phyloP scores from a whole-genome alignment of 2,329 filamentous ascomycete species.

The Lachnellula arida region DNA sequence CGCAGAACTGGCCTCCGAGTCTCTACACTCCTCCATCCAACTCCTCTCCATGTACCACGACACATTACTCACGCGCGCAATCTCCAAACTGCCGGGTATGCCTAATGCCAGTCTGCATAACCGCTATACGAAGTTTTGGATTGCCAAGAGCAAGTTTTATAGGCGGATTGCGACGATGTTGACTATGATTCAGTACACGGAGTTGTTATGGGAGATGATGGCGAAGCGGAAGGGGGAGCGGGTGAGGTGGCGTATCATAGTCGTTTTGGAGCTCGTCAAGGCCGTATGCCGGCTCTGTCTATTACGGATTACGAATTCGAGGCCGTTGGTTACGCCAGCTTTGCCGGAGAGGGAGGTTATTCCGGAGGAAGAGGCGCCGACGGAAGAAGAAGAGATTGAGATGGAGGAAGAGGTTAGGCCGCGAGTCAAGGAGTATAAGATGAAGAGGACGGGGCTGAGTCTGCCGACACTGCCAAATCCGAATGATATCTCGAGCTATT shows the following conservation, averaged over 20 bases:
- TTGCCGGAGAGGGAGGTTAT: constrained; percentile 82
- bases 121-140: constrained; percentile 65
- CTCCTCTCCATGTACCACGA: constrained; percentile 92
- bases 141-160: constrained; percentile 63
- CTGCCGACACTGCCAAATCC: constrained; percentile 78
- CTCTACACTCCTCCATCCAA: constrained; percentile 81
- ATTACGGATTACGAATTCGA: constrained; percentile 74
- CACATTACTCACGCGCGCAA: constrained; percentile 66
- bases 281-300: constrained; percentile 78
- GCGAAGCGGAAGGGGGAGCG: constrained; percentile 81
- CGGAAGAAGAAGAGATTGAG: constrained; percentile 44
- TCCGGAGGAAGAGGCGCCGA: constrained; percentile 47
- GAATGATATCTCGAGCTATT: constrained; percentile 78
- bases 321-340: constrained; percentile 77
- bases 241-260: constrained; percentile 80
- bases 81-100: constrained; percentile 52
- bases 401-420: constrained; percentile 38
- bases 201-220: constrained; percentile 96
- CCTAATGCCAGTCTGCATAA: constrained; percentile 50
- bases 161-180: constrained; percentile 74
- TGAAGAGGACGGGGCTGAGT: constrained; percentile 89
- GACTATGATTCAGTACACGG: constrained; percentile 89
- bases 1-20: constrained; percentile 92
- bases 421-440: constrained; percentile 63
- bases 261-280: constrained; percentile 81